A percentile compares a stretch with the other conserved stretches of the same genome.
phyloP scores from a whole-genome alignment of 164 flowering plant genomes.

The Kalanchoe fedtschenkoi region DNA sequence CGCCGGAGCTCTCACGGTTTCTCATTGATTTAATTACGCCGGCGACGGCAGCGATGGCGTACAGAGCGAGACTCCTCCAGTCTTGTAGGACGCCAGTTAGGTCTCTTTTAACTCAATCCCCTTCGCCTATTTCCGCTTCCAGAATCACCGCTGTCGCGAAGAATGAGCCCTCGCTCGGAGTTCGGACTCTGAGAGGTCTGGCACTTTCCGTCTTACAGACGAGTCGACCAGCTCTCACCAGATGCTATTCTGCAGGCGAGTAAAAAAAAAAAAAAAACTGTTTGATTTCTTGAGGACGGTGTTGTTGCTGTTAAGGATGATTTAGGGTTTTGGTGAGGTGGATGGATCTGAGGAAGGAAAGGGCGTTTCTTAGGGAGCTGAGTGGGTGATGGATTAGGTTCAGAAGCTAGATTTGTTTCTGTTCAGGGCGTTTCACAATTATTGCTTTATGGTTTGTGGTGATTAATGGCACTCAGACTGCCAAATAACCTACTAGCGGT shows the following conservation, averaged over 20 bases:
- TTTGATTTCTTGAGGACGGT: background rate
- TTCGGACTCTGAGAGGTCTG: background rate
- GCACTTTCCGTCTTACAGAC: background rate
- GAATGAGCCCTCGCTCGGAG: background rate
- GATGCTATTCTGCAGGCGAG: background rate
- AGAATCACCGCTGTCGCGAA: background rate
- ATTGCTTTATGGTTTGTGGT: too few relatives aligned
- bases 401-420: background rate
- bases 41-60: background rate
- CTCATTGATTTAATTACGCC: background rate
- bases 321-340: background rate
- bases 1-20: background rate
- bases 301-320: background rate
- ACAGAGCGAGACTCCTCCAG: background rate
- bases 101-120: background rate
- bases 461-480: background rate
- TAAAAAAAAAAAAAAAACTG: background rate
- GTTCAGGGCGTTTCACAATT: background rate
- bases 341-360: background rate
- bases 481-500: background rate
- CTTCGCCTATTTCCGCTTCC: background rate
- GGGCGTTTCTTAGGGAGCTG: background rate
- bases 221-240: background rate
- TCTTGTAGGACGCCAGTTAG: background rate
- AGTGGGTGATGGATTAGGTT: background rate